A percentile compares a stretch with the other conserved stretches of the same genome.
These are phyloP conservation scores for Pleodorina starrii DNA, from an alignment of 139 green algal species.

Conservation along the genomic window DNA sequence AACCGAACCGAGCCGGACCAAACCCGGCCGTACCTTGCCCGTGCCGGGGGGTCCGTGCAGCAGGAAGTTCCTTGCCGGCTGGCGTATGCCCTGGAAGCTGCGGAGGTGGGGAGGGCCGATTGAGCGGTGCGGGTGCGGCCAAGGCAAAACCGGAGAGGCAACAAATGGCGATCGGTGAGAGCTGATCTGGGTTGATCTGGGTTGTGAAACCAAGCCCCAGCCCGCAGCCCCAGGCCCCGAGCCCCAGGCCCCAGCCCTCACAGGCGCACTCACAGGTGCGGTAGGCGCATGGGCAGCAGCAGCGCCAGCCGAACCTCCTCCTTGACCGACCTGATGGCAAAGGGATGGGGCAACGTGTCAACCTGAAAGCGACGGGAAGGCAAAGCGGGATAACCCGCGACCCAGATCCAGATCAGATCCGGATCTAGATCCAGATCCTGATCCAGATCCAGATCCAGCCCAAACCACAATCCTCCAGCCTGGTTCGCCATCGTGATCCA, in stretches of 20 bases:
- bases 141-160: too few species aligned
- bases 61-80: slow-evolving; percentile 69
- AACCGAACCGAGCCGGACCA: too few species aligned
- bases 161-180: too few species aligned
- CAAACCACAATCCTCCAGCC: too few species aligned
- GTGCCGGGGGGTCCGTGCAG: slow-evolving; percentile 74
- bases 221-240: neutral
- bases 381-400: too few species aligned
- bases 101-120: neutral
- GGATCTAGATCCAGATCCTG: too few species aligned
- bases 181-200: neutral
- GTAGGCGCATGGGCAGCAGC: slow-evolving; percentile 67
- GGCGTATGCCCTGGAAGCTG: slow-evolving; percentile 73
- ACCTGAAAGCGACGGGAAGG: too few species aligned
- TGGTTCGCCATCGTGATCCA: too few species aligned
- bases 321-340: slow-evolving; percentile 47
- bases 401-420: too few species aligned
- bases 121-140: neutral
- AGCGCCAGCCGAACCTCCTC: slow-evolving; percentile 71
- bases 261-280: slow-evolving; percentile 61
- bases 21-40: slow-evolving; percentile 64
- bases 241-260: neutral
- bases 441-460: too few species aligned
- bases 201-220: neutral
- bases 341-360: too few species aligned